phyloP scores from a whole-genome alignment of 1,139 yeast genomes.

The Candida anutae region DNA sequence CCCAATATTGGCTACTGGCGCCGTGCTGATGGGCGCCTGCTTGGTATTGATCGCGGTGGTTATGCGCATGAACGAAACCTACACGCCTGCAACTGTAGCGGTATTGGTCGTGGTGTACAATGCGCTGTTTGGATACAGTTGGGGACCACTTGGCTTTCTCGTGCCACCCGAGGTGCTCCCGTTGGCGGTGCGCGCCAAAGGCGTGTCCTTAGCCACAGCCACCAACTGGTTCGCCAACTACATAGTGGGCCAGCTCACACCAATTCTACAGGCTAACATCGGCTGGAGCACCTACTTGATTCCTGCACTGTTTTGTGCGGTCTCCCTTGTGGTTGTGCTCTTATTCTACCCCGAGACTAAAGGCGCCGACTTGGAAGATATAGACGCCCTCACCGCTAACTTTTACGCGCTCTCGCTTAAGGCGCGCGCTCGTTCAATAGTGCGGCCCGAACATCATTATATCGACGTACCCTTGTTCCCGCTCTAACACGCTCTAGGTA shows the following conservation, averaged over 20 bases:
- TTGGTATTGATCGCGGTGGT: constrained; percentile 32
- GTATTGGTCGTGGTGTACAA: constrained; percentile 42
- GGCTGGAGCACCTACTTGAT: constrained; percentile 45
- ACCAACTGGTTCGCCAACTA: constrained; percentile 50
- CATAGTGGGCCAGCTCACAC: constrained; percentile 48
- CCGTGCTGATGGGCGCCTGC: constrained; percentile 39
- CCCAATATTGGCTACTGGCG: constrained; percentile 45
- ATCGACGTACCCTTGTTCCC: too few relatives aligned
- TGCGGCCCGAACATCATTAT: too few relatives aligned
- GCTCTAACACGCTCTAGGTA: too few relatives aligned
- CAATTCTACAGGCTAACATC: constrained; percentile 38
- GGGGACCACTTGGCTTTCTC: constrained; percentile 53
- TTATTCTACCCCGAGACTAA: constrained; percentile 48
- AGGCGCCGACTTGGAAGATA: constrained; percentile 47
- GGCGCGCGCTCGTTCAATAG: too few relatives aligned
- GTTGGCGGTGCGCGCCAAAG: constrained; percentile 46
- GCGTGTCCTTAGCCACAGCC: constrained; percentile 47
- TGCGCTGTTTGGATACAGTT: constrained; percentile 47
- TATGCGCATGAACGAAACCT: constrained; percentile 27
- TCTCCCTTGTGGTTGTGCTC: constrained; percentile 37
- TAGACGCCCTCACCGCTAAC: constrained; percentile 67
- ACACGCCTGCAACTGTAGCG: constrained; percentile 41
- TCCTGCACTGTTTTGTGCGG: constrained; percentile 40
- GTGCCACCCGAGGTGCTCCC: constrained; percentile 51
- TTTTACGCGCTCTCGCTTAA: too few relatives aligned